Percentiles rank a stretch among this genome's conserved stretches.
Conservation (phyloP, 495 filamentous ascomycete genomes). For the Poronia punctata region DNA sequence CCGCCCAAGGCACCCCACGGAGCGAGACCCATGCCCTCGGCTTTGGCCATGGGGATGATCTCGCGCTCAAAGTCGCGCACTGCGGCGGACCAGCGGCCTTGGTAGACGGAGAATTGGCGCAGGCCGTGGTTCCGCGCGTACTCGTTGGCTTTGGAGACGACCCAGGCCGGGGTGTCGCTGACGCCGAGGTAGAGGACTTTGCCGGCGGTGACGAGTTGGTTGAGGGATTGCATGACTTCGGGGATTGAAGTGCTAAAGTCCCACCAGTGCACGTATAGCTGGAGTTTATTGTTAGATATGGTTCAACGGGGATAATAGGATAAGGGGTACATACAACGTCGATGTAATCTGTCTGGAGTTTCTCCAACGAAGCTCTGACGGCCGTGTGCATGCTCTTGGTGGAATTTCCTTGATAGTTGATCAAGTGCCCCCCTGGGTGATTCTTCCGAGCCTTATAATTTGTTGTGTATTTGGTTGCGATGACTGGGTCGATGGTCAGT, state of each 20-base stretch:
- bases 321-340: conserved; percentile 39
- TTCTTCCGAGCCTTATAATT: conserved; percentile 28
- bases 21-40: conserved; percentile 62
- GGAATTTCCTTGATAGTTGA: conserved; percentile 52
- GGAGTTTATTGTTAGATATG: neutral
- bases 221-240: conserved; percentile 64
- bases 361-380: conserved; percentile 49
- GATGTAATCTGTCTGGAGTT: conserved; percentile 59
- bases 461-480: conserved; percentile 66
- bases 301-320: neutral
- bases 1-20: conserved; percentile 59
- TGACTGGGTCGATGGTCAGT: conserved; percentile 30
- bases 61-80: conserved; percentile 63
- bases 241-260: conserved; percentile 53
- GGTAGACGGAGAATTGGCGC: conserved; percentile 59
- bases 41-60: conserved; percentile 57
- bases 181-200: conserved; percentile 69
- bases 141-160: conserved; percentile 60
- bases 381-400: conserved; percentile 51
- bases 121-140: conserved; percentile 61
- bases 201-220: conserved; percentile 49
- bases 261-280: conserved; percentile 60
- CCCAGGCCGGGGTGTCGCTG: conserved; percentile 64
- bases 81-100: conserved; percentile 56
- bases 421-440: conserved; percentile 40